A percentile compares a stretch with the other conserved stretches of the same genome.
phyloP scores from a whole-genome alignment of 148 eudicot genomes.

The Dysphania ambrosioides region DNA sequence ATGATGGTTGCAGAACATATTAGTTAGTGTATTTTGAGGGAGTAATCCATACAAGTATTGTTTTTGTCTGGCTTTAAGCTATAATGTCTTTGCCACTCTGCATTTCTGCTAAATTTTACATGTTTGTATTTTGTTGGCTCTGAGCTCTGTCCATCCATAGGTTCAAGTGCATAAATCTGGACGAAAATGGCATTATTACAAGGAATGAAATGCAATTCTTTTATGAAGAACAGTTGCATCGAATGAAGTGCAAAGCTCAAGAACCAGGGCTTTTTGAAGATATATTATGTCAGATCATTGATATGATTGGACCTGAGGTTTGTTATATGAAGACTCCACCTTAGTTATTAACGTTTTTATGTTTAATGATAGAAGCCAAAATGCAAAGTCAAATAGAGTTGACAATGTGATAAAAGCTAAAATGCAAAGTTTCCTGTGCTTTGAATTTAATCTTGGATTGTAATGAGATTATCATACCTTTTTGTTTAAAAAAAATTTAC shows the following conservation, averaged over 20 bases:
- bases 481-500: background rate
- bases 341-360: too few species aligned
- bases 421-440: conserved; percentile 5
- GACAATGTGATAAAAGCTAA: too few species aligned
- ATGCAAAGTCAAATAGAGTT: too few species aligned
- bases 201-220: conserved; percentile 94
- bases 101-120: background rate
- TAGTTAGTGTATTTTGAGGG: background rate
- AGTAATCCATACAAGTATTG: too few species aligned
- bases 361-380: too few species aligned
- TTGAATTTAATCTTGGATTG: background rate
- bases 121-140: background rate
- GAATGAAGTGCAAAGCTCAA: conserved; percentile 99
- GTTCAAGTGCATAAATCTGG: conserved; percentile 97
- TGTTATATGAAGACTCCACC: conserved; percentile 3
- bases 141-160: conserved; percentile 36
- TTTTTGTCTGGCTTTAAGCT: background rate
- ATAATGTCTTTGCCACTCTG: background rate
- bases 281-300: conserved; percentile 92
- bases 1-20: background rate
- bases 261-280: conserved; percentile 98
- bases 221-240: conserved; percentile 95
- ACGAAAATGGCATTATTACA: conserved; percentile 79
- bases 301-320: conserved; percentile 94
- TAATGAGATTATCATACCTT: background rate